Evolutionary conservation across 345 rosid species (phyloP).

Genomic region (Pelargonium nanum): DNA sequence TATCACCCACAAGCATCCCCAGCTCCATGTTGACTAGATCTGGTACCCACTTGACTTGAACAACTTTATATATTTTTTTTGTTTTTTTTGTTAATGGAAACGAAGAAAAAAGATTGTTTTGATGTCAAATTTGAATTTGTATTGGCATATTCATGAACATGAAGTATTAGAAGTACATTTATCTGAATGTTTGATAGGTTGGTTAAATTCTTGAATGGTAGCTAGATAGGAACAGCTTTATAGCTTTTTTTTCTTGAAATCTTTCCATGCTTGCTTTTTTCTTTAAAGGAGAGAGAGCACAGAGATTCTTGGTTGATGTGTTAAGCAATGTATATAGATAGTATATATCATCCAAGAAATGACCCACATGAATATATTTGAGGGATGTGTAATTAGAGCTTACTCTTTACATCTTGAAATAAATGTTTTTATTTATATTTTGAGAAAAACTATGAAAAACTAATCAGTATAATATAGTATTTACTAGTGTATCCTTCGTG

Average conservation of each 20-base stretch:
- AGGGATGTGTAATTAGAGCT: neutral
- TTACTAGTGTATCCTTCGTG: no score
- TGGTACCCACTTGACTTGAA: slow-evolving; percentile 14
- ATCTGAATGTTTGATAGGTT: slow-evolving; percentile 15
- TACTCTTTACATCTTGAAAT: no score
- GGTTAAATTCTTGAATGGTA: slow-evolving; percentile 29
- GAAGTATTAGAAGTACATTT: neutral
- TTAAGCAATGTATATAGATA: neutral
- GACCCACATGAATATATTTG: neutral
- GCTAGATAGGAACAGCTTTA: slow-evolving; percentile 16
- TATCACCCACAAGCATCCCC: neutral
- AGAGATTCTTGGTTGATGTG: neutral
- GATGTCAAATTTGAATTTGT: no score
- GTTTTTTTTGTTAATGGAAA: no score
- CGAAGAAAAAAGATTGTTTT: no score
- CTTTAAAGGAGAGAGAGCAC: neutral
- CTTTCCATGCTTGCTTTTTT: neutral
- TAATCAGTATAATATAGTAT: no score
- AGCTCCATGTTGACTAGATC: slow-evolving; percentile 12
- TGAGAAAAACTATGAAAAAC: no score
- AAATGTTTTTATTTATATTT: no score
- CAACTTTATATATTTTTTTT: neutral
- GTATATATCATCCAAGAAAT: neutral
- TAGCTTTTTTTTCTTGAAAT: slow-evolving; percentile 1
- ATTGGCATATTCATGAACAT: no score